Conservation (phyloP, 1,139 yeast species). For the Suhomyces kunorum region DNA sequence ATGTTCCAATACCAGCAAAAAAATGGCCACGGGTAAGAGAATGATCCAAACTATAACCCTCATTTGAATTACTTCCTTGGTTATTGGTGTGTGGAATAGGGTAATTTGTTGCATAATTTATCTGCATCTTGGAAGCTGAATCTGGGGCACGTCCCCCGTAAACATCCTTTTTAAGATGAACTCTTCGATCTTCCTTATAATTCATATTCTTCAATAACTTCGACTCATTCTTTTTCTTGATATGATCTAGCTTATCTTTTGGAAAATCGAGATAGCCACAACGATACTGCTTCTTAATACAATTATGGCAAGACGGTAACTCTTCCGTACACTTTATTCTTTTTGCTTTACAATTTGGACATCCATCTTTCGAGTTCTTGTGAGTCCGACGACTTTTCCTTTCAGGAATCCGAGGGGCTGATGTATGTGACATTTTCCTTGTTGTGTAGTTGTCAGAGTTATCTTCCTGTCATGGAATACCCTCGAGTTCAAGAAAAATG, state of each 20-base stretch:
- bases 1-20: neutral
- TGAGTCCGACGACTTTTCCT: constrained; percentile 47
- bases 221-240: constrained; percentile 36
- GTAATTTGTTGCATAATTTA: no score
- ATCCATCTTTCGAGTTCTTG: constrained; percentile 48
- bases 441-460: neutral
- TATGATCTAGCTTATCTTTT: constrained; percentile 35
- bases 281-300: constrained; percentile 38
- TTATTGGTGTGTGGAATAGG: no score
- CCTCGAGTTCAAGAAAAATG: neutral
- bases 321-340: constrained; percentile 49
- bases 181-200: constrained; percentile 7
- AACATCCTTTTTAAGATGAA: constrained; percentile 1
- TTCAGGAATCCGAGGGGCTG: constrained; percentile 18
- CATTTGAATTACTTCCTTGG: no score
- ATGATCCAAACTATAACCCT: no score
- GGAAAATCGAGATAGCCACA: constrained; percentile 50
- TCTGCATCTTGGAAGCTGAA: no score
- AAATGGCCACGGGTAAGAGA: no score
- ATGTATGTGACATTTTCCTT: constrained; percentile 9
- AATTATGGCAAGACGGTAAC: constrained; percentile 44
- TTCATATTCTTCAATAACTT: constrained; percentile 12
- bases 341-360: constrained; percentile 48
- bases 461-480: neutral
- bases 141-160: neutral